Evolutionary conservation across 139 green algal genomes (phyloP).

Genomic region (Pleodorina starrii): DNA sequence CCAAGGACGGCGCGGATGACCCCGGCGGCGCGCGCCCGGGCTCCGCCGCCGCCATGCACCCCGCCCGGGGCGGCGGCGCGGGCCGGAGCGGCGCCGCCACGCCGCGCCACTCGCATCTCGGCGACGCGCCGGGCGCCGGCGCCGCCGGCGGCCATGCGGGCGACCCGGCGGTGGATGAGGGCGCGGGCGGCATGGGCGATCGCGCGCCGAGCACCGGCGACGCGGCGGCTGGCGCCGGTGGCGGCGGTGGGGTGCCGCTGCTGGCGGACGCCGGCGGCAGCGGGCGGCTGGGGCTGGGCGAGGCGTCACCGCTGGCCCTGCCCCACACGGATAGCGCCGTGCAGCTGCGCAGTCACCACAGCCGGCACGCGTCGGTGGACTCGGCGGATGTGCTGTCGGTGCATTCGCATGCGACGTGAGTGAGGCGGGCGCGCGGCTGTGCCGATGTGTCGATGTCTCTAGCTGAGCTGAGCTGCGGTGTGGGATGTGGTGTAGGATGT

Average conservation of each 20-base stretch:
- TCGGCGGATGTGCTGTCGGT: not conserved
- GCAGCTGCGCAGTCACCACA: conserved; percentile 11
- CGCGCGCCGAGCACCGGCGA: not conserved
- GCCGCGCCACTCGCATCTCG: not conserved
- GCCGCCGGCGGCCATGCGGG: not conserved
- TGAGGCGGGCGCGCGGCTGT: no score
- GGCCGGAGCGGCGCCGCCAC: not conserved
- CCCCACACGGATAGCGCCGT: not conserved
- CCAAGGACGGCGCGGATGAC: not conserved
- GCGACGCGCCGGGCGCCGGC: not conserved
- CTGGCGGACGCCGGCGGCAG: not conserved
- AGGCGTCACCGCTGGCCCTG: no score
- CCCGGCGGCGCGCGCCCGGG: not conserved
- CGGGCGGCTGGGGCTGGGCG: not conserved
- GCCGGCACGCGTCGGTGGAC: not conserved
- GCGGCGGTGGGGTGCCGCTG: not conserved
- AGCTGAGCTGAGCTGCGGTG: no score
- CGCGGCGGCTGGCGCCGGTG: no score
- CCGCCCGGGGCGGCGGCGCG: no score
- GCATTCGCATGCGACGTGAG: conserved; percentile 18
- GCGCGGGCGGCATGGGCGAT: not conserved
- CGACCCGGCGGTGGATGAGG: no score
- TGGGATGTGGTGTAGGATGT: no score
- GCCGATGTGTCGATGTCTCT: no score
- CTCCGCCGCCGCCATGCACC: not conserved